Conservation (phyloP, 1,139 yeast genomes). For the Trichomonascaceae sp. region DNA sequence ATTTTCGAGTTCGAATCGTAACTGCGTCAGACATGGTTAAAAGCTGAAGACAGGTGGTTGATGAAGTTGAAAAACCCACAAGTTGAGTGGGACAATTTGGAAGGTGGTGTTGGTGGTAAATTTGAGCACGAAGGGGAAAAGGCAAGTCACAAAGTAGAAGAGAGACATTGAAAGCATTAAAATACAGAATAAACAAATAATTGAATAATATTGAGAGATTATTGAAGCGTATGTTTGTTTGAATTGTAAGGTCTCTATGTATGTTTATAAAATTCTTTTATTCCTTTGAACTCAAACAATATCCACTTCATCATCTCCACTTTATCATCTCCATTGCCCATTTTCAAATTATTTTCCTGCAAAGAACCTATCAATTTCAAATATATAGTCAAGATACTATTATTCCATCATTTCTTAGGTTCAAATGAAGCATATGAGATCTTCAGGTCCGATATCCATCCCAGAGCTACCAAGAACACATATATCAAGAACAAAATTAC, state of each 20-base stretch:
- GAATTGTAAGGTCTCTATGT: no score
- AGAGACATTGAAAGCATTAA: background rate
- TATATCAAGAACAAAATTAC: constrained; percentile 49
- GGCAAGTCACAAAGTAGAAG: background rate
- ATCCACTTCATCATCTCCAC: no score
- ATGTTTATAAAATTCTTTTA: no score
- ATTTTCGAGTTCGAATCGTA: constrained; percentile 99
- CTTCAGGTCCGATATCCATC: constrained; percentile 57
- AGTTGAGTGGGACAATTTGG: constrained; percentile 9
- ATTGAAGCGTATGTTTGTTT: no score
- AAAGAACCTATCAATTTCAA: no score
- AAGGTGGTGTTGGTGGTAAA: constrained; percentile 5
- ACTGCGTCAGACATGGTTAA: constrained; percentile 82
- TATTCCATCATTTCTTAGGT: constrained; percentile 8
- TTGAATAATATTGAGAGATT: background rate
- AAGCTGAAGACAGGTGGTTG: constrained; percentile 1
- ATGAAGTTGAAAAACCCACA: constrained; percentile 8
- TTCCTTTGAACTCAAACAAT: no score
- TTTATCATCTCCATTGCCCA: no score
- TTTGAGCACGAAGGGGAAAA: background rate
- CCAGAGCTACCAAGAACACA: constrained; percentile 49
- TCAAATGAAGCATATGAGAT: constrained; percentile 71
- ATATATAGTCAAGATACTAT: no score
- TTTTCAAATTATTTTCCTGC: no score
- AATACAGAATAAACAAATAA: background rate